phyloP scores from a whole-genome alignment of 108 stramenopile genomes.

The Nitzschia palea region DNA sequence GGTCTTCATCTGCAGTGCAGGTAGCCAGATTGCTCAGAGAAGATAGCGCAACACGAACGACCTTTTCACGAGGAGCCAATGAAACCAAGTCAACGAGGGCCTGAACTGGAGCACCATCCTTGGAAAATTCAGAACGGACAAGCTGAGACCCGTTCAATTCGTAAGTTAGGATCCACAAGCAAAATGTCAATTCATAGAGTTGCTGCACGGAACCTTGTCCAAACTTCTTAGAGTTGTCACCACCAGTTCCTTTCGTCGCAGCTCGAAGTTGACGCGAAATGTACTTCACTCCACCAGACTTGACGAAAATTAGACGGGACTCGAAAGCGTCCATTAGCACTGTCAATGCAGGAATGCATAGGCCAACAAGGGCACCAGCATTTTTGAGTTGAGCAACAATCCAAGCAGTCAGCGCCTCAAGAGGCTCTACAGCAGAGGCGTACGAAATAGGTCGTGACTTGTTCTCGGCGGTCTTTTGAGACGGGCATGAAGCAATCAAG shows the following conservation, averaged over 20 bases:
- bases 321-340: constrained; percentile 76
- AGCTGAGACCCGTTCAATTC: constrained; percentile 68
- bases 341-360: constrained; percentile 72
- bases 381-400: constrained; percentile 84
- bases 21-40: constrained; percentile 80
- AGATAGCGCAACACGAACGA: constrained; percentile 86
- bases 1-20: constrained; percentile 55
- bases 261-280: constrained; percentile 79
- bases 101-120: constrained; percentile 63
- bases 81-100: constrained; percentile 83
- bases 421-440: constrained; percentile 79
- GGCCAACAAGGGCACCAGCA: constrained; percentile 61
- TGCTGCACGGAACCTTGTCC: constrained; percentile 88
- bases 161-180: constrained; percentile 93
- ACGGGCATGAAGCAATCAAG: constrained; percentile 78
- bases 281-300: constrained; percentile 87
- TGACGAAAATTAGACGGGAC: constrained; percentile 73
- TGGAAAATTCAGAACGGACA: constrained; percentile 78
- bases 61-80: constrained; percentile 90
- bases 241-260: constrained; percentile 35
- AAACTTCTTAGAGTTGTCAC: constrained; percentile 44
- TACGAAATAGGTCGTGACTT: constrained; percentile 66
- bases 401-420: constrained; percentile 85
- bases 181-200: constrained; percentile 93
- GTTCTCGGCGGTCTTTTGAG: constrained; percentile 39